Evolutionary conservation across 306 rosid species (phyloP).

Genomic region (Astragalus membranaceus): DNA sequence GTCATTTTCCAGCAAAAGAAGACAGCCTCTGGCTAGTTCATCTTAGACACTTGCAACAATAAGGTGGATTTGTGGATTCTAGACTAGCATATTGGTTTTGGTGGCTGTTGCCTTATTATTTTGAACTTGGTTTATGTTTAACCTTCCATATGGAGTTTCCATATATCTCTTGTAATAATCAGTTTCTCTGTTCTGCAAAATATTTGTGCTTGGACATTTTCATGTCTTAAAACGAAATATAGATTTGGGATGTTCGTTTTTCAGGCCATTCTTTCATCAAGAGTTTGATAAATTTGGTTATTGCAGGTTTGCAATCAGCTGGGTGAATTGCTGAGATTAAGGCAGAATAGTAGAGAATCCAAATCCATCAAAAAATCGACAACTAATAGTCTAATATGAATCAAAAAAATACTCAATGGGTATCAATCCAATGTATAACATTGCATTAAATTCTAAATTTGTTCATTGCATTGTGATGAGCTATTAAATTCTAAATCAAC

Average conservation of each 20-base stretch:
- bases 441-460: too few relatives aligned
- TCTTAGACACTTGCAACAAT: conserved; percentile 4
- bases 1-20: conserved; percentile 52
- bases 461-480: too few relatives aligned
- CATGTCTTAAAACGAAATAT: background rate
- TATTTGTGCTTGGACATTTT: background rate
- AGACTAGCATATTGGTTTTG: conserved; percentile 15
- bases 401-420: too few relatives aligned
- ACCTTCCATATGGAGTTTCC: conserved; percentile 26
- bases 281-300: background rate
- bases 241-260: background rate
- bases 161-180: conserved; percentile 27
- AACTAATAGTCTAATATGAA: too few relatives aligned
- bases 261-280: background rate
- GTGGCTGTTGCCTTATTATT: background rate
- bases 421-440: too few relatives aligned
- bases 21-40: conserved; percentile 39
- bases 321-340: too few relatives aligned
- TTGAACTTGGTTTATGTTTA: conserved; percentile 21
- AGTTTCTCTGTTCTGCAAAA: background rate
- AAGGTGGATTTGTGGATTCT: conserved; percentile 22
- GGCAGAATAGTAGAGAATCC: too few relatives aligned
- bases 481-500: too few relatives aligned
- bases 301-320: background rate
- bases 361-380: too few relatives aligned